These are phyloP conservation scores for Oleoguttula mirabilis DNA, from an alignment of 495 filamentous ascomycete genomes.

Conservation along the genomic window DNA sequence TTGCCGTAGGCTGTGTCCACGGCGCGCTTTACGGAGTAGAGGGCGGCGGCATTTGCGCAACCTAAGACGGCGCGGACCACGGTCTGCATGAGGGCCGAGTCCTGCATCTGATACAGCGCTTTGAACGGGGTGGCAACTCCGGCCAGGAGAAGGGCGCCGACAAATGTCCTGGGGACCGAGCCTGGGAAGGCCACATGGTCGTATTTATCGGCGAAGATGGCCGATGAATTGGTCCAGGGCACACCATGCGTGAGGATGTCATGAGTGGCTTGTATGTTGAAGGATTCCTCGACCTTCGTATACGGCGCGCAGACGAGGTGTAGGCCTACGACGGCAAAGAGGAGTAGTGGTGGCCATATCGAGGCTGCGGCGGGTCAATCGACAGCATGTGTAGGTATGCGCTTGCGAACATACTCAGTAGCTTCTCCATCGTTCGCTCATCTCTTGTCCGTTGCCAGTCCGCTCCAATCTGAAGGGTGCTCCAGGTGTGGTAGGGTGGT, in stretches of 20 bases:
- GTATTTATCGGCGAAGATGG: constrained; percentile 46
- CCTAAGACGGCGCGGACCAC: constrained; percentile 69
- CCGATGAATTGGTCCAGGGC: constrained; percentile 41
- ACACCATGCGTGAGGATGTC: constrained; percentile 76
- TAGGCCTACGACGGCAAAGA: constrained; percentile 55
- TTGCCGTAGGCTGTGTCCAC: constrained; percentile 58
- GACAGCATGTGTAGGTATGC: not conserved
- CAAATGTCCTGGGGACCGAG: constrained; percentile 78
- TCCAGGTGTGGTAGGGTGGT: constrained; percentile 7
- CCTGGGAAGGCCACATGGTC: constrained; percentile 91
- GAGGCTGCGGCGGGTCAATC: not conserved
- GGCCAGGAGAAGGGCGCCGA: constrained; percentile 65
- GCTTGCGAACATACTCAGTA: not conserved
- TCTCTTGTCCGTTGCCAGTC: not conserved
- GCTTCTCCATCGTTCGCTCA: not conserved
- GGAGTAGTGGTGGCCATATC: constrained; percentile 28
- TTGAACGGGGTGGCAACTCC: constrained; percentile 47
- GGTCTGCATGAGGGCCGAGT: constrained; percentile 32
- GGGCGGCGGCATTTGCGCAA: constrained; percentile 56
- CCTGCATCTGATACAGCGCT: constrained; percentile 23
- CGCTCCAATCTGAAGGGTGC: constrained; percentile 11
- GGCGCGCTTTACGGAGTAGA: constrained; percentile 51
- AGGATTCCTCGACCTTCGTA: constrained; percentile 98
- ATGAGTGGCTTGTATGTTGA: constrained; percentile 91
- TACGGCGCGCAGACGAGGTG: constrained; percentile 76